Evolutionary conservation across 176 grass and related monocot species (phyloP).

Genomic region (Dendrocalamus sinicus): DNA sequence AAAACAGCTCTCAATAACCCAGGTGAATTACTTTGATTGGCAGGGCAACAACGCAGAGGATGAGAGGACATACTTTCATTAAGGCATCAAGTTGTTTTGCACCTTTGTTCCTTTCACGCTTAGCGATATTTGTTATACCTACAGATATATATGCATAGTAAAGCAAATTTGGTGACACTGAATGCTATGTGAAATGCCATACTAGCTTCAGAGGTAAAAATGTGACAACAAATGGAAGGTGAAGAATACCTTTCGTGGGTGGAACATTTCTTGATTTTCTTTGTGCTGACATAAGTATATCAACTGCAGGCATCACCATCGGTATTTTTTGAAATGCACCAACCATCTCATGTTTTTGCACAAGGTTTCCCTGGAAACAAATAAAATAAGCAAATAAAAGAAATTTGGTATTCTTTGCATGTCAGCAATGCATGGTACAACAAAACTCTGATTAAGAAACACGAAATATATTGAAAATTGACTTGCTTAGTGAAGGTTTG

Average conservation of each 20-base stretch:
- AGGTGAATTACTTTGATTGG: slow-evolving; percentile 3
- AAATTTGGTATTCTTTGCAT: not conserved
- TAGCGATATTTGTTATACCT: slow-evolving; percentile 96
- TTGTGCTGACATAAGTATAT: slow-evolving; percentile 89
- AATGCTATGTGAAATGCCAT: slow-evolving; percentile 30
- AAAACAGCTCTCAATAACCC: slow-evolving; percentile 18
- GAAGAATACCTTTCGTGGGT: slow-evolving; percentile 79
- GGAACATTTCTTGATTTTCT: slow-evolving; percentile 90
- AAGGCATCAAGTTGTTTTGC: slow-evolving; percentile 97
- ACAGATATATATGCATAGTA: slow-evolving; percentile 23
- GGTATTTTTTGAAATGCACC: slow-evolving; percentile 96
- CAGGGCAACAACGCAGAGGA: not conserved
- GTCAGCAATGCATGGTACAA: not conserved
- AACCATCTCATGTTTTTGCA: slow-evolving; percentile 62
- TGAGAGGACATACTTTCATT: slow-evolving; percentile 81
- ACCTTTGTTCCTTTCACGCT: slow-evolving; percentile 90
- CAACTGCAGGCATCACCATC: slow-evolving; percentile 92
- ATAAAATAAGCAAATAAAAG: slow-evolving; percentile 18
- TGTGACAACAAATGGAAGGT: slow-evolving; percentile 10
- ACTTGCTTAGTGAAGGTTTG: not conserved
- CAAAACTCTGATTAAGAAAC: not conserved
- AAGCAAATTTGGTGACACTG: slow-evolving; percentile 18
- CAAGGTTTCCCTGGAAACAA: slow-evolving; percentile 51
- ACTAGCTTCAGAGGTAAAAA: not conserved
- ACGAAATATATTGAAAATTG: not conserved